Conservation (phyloP, 2,329 filamentous ascomycete genomes). For the Penicillium frequentans region DNA sequence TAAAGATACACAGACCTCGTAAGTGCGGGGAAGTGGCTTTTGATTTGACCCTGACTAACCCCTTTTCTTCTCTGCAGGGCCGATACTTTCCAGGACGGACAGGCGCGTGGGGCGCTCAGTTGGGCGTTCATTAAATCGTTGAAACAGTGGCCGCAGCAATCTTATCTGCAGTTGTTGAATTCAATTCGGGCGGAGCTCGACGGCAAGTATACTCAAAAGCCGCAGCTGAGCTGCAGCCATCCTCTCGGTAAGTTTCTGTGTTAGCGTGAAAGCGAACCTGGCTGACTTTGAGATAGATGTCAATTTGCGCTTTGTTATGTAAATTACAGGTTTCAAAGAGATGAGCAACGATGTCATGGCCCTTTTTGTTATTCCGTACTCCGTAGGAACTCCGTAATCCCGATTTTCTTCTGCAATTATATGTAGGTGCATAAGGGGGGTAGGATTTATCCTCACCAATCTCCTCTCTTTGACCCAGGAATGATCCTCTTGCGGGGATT, state of each 20-base stretch:
- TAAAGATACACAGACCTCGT: constrained; percentile 84
- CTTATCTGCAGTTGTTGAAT: constrained; percentile 91
- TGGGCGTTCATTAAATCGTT: constrained; percentile 92
- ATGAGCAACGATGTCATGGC: constrained; percentile 11
- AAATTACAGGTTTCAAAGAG: constrained; percentile 17
- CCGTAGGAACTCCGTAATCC: background rate
- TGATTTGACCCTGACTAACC: background rate
- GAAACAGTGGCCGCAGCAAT: constrained; percentile 88
- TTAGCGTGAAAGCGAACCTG: background rate
- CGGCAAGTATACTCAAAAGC: constrained; percentile 89
- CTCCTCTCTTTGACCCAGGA: background rate
- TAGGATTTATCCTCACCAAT: background rate
- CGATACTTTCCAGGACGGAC: constrained; percentile 82
- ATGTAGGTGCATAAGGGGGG: background rate
- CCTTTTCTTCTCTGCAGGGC: constrained; percentile 57
- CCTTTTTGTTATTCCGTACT: background rate
- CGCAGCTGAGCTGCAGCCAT: constrained; percentile 94
- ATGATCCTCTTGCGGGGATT: background rate
- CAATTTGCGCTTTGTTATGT: constrained; percentile 68
- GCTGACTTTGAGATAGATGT: constrained; percentile 51
- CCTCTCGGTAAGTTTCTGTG: constrained; percentile 71
- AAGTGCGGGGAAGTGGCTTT: constrained; percentile 13
- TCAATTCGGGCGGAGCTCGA: constrained; percentile 86
- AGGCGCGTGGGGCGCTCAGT: constrained; percentile 95
- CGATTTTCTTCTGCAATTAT: background rate